phyloP scores from a whole-genome alignment of 1,139 yeast species.

The Nakaseomyces bracarensis region DNA sequence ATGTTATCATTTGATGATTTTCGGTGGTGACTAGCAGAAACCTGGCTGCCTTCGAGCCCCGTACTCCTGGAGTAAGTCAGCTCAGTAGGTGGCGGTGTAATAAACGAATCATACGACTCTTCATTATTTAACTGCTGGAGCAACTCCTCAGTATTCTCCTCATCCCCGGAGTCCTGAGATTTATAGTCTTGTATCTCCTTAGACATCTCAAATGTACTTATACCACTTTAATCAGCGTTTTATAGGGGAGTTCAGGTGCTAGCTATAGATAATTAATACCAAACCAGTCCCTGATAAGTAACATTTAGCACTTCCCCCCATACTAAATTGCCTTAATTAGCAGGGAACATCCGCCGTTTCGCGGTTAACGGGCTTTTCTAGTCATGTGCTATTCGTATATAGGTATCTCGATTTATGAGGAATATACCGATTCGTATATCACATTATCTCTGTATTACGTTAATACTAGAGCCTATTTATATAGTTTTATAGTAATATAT shows the following conservation, averaged over 20 bases:
- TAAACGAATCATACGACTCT: constrained; percentile 8
- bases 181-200: too few relatives aligned
- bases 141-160: constrained; percentile 7
- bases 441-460: too few relatives aligned
- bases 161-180: constrained; percentile 6
- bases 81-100: constrained; percentile 5
- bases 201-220: neutral
- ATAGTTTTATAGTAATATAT: too few relatives aligned
- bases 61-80: constrained; percentile 6
- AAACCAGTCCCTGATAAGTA: neutral
- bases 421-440: too few relatives aligned
- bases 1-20: constrained; percentile 17
- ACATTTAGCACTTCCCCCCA: too few relatives aligned
- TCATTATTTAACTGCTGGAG: constrained; percentile 4
- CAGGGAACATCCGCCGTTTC: too few relatives aligned
- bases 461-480: too few relatives aligned
- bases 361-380: neutral
- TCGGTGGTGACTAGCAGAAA: constrained; percentile 5
- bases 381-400: too few relatives aligned
- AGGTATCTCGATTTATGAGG: too few relatives aligned
- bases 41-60: neutral
- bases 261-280: neutral
- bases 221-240: too few relatives aligned
- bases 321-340: too few relatives aligned
- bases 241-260: too few relatives aligned